Evolutionary conservation across 805 yeast species (phyloP).

Genomic region (Candida quercuum): DNA sequence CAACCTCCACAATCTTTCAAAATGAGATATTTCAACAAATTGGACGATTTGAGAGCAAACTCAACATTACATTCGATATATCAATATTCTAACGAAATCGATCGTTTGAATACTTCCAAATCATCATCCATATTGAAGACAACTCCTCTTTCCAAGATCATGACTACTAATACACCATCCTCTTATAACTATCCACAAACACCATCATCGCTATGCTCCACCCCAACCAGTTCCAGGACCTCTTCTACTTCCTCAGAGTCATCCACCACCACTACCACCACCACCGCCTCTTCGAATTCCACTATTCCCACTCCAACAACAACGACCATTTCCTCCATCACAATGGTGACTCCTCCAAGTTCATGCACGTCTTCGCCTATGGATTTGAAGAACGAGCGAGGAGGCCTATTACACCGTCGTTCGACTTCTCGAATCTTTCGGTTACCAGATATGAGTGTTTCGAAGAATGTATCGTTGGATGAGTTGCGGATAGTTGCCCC

Average conservation of each 20-base stretch:
- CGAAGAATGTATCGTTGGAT: conserved; percentile 5
- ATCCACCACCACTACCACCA: conserved; percentile 15
- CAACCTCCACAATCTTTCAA: conserved; percentile 37
- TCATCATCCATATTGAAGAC: background rate
- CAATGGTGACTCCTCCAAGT: conserved; percentile 14
- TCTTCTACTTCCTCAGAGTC: conserved; percentile 11
- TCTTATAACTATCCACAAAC: conserved; percentile 19
- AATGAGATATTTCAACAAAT: conserved; percentile 37
- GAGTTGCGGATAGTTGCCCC: conserved; percentile 4
- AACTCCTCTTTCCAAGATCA: too few relatives aligned
- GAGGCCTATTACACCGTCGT: background rate
- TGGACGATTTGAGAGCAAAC: conserved; percentile 11
- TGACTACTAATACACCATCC: conserved; percentile 20
- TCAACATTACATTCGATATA: conserved; percentile 9
- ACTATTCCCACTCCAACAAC: conserved; percentile 1
- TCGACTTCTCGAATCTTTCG: conserved; percentile 2
- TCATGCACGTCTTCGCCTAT: conserved; percentile 17
- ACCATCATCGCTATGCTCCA: conserved; percentile 6
- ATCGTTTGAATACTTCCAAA: conserved; percentile 3
- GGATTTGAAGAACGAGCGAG: conserved; percentile 1
- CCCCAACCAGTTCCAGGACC: conserved; percentile 3
- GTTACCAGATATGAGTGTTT: background rate
- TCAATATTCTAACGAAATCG: conserved; percentile 22
- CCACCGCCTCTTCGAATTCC: too few relatives aligned
- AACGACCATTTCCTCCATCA: background rate